Conservation (phyloP, 768 basidiomycete genomes). For the Tubosaeta brunneosetosa region DNA sequence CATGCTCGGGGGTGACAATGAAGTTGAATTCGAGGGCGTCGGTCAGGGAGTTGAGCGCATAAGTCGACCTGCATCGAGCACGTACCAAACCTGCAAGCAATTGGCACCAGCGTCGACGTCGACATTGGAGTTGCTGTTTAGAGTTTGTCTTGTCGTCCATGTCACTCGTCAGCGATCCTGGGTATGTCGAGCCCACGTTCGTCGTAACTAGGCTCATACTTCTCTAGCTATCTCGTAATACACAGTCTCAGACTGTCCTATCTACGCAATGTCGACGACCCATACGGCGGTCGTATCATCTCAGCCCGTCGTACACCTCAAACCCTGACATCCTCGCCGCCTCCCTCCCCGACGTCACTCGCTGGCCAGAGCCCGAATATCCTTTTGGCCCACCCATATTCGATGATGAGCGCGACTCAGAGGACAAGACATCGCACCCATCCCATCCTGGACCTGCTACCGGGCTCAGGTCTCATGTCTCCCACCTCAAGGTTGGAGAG, state of each 20-base stretch:
- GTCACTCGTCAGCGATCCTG: slow-evolving; percentile 64
- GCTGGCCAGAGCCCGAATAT: slow-evolving; percentile 80
- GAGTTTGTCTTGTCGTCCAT: slow-evolving; percentile 26
- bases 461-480: slow-evolving; percentile 47
- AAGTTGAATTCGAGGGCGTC: no score
- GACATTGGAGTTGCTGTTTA: neutral
- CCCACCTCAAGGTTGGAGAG: slow-evolving; percentile 1
- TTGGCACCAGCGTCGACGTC: slow-evolving; percentile 31
- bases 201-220: slow-evolving; percentile 1
- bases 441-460: slow-evolving; percentile 29
- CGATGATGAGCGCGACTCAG: slow-evolving; percentile 58
- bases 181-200: slow-evolving; percentile 33
- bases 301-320: slow-evolving; percentile 69
- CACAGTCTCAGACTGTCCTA: slow-evolving; percentile 83
- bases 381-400: slow-evolving; percentile 69
- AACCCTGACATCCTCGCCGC: slow-evolving; percentile 83
- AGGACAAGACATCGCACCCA: slow-evolving; percentile 15
- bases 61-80: slow-evolving; percentile 7
- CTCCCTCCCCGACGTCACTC: slow-evolving; percentile 68
- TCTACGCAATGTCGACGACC: slow-evolving; percentile 84
- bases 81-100: slow-evolving; percentile 58
- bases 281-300: slow-evolving; percentile 72
- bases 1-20: no score
- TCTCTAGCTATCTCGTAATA: slow-evolving; percentile 55
- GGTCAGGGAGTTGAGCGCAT: neutral